Evolutionary conservation across 257 asterid genomes (phyloP).

Genomic region (Solanum etuberosum): DNA sequence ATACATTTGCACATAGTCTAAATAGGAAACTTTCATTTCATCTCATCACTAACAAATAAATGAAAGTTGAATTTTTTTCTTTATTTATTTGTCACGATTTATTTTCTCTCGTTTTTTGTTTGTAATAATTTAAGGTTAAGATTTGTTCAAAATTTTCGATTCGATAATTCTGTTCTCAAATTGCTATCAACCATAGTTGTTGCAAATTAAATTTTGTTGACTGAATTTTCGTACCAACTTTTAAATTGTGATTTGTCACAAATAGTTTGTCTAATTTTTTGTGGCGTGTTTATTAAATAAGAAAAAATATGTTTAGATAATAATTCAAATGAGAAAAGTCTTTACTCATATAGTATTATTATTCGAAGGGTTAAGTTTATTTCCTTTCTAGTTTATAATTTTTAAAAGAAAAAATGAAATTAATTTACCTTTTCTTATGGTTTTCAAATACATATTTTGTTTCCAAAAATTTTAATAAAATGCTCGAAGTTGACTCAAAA

Average conservation of each 20-base stretch:
- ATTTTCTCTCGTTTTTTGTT: neutral
- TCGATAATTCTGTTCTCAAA: neutral
- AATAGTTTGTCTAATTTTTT: neutral
- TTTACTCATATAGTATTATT: neutral
- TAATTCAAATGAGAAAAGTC: neutral
- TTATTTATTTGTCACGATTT: too few relatives aligned
- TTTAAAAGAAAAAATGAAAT: neutral
- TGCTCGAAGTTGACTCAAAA: neutral
- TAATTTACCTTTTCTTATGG: neutral
- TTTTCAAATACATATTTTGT: neutral
- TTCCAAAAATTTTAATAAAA: neutral
- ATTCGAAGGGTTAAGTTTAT: neutral
- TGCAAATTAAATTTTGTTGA: neutral
- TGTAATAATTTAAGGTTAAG: neutral
- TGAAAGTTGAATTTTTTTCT: too few relatives aligned
- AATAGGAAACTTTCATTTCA: too few relatives aligned
- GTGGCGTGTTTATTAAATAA: neutral
- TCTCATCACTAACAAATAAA: too few relatives aligned
- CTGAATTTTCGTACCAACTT: neutral
- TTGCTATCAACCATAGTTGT: neutral
- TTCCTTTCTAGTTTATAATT: neutral
- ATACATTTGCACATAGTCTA: too few relatives aligned
- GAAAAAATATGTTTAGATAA: neutral
- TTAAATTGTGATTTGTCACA: neutral
- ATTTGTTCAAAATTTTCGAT: neutral